A percentile compares a stretch with the other conserved stretches of the same genome.
Evolutionary conservation across 257 asterid genomes (phyloP).

Genomic region (Rubia yunnanensis): DNA sequence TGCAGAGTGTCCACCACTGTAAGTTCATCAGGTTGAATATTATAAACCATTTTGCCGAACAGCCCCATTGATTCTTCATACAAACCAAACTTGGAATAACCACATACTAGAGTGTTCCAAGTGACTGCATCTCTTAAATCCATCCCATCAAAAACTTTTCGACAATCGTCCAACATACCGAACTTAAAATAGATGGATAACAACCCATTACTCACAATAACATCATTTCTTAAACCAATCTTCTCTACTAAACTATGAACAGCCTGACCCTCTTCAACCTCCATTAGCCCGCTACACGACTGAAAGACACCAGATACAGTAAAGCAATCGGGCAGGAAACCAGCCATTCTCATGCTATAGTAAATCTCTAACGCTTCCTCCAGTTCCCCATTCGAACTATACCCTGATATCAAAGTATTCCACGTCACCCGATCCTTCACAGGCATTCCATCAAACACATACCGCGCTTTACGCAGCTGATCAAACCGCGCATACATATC

Average conservation of each 20-base stretch:
- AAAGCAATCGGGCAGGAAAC: slow-evolving; percentile 45
- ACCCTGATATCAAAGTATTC: slow-evolving; percentile 79
- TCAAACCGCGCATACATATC: slow-evolving; percentile 61
- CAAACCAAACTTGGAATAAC: slow-evolving; percentile 40
- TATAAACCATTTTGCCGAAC: slow-evolving; percentile 42
- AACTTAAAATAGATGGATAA: slow-evolving; percentile 66
- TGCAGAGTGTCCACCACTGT: slow-evolving; percentile 55
- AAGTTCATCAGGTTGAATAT: slow-evolving; percentile 51
- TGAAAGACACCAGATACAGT: slow-evolving; percentile 43
- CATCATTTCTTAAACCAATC: slow-evolving; percentile 41
- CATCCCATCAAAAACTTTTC: slow-evolving; percentile 50
- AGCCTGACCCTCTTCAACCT: slow-evolving; percentile 43
- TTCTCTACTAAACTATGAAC: slow-evolving; percentile 62
- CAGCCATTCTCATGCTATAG: slow-evolving; percentile 27
- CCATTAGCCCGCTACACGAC: slow-evolving; percentile 57
- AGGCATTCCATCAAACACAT: slow-evolving; percentile 62
- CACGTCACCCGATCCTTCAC: slow-evolving; percentile 61
- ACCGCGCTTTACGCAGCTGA: slow-evolving; percentile 35
- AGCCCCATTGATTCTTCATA: slow-evolving; percentile 45
- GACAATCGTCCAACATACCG: slow-evolving; percentile 33
- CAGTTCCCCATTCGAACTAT: slow-evolving; percentile 54
- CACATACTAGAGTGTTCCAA: slow-evolving; percentile 73
- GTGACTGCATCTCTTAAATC: slow-evolving; percentile 49
- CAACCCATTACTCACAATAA: slow-evolving; percentile 47
- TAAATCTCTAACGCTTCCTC: slow-evolving; percentile 49